These are phyloP conservation scores for Monilinia polystroma DNA, from an alignment of 2,329 filamentous ascomycete species.

Conservation along the genomic window DNA sequence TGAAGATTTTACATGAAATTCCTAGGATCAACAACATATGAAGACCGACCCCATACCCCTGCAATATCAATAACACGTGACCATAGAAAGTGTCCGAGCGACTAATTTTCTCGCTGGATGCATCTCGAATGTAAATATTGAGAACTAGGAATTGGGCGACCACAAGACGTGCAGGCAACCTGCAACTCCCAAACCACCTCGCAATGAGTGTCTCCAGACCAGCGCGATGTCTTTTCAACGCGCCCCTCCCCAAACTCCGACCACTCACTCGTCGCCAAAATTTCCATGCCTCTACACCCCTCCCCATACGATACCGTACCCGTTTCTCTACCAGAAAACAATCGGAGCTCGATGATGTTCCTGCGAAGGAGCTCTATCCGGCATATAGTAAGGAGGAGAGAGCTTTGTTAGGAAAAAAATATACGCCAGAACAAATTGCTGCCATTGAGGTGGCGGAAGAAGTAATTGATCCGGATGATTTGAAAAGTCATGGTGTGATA, in stretches of 20 bases:
- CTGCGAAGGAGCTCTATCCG: slow-evolving; percentile 50
- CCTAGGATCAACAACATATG: neutral
- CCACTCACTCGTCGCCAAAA: slow-evolving; percentile 48
- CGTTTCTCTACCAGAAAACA: slow-evolving; percentile 44
- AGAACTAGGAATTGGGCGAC: slow-evolving; percentile 30
- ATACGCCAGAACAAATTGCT: slow-evolving; percentile 77
- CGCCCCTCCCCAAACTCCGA: slow-evolving; percentile 42
- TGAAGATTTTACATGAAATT: neutral
- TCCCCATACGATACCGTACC: slow-evolving; percentile 42
- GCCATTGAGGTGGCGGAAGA: slow-evolving; percentile 80
- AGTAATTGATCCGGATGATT: slow-evolving; percentile 70
- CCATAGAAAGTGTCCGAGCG: slow-evolving; percentile 12
- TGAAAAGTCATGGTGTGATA: slow-evolving; percentile 69
- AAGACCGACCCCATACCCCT: neutral
- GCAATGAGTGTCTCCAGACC: slow-evolving; percentile 50
- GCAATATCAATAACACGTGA: neutral
- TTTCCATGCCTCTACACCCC: slow-evolving; percentile 48
- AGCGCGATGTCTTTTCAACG: slow-evolving; percentile 51
- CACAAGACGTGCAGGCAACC: slow-evolving; percentile 29
- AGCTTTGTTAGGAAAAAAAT: slow-evolving; percentile 60
- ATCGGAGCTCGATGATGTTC: slow-evolving; percentile 37
- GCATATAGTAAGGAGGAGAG: slow-evolving; percentile 68
- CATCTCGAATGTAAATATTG: slow-evolving; percentile 15
- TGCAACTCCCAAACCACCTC: slow-evolving; percentile 22
- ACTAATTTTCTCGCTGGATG: slow-evolving; percentile 19